Base-by-base conservation (phyloP, 768 basidiomycete genomes). In the Trametopsis cervina region DNA sequence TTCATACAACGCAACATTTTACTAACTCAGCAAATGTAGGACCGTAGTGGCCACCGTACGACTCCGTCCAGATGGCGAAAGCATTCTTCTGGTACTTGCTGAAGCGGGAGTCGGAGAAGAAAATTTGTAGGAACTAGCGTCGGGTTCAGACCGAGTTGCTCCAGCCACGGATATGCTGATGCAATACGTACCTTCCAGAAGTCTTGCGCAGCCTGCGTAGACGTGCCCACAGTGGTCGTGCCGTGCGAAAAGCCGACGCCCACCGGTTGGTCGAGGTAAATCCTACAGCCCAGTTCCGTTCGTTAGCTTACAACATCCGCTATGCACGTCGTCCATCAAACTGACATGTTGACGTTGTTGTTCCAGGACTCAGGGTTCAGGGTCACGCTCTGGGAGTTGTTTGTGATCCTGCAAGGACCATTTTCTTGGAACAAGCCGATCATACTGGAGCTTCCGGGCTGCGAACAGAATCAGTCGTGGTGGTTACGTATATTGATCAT, bases 211-310 rank as follows among this genome's bases (percentile, higher is more conserved):
- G 80, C 80, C 43, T 69, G 57, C 47, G 70, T 64, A 10, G 79
- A 78, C 7, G 76, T 79, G 12, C 71, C 69, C 38, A 80, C 76
- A 7, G 60, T 65, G 27, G 66, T 55, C 13, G 65, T 67, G 4
- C 80, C 80, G 56, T 81, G 70, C 1, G 80, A 82, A 65, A 81
- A 83, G 26, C 81, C 81, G 4, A 74, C 73, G 11, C 80, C 80
- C 17, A 80, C 58, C 18, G 81, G 81, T 57, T 81, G 81, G 51
- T 81, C 81, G 47, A 82, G 78, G 61, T 71, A 81, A n/a, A 81
- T 60, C 17, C 64, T 66, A n/a, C n/a, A n/a, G n/a, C n/a, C n/a
- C n/a, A n/a, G n/a, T n/a, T n/a, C n/a, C n/a, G n/a, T n/a, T n/a
- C n/a, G n/a, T n/a, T n/a, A n/a, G n/a, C n/a, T n/a, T n/a, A n/a